A percentile compares a stretch with the other conserved stretches of the same genome.
Evolutionary conservation across 441 rosid genomes (phyloP).

Genomic region (Populus hybrid): DNA sequence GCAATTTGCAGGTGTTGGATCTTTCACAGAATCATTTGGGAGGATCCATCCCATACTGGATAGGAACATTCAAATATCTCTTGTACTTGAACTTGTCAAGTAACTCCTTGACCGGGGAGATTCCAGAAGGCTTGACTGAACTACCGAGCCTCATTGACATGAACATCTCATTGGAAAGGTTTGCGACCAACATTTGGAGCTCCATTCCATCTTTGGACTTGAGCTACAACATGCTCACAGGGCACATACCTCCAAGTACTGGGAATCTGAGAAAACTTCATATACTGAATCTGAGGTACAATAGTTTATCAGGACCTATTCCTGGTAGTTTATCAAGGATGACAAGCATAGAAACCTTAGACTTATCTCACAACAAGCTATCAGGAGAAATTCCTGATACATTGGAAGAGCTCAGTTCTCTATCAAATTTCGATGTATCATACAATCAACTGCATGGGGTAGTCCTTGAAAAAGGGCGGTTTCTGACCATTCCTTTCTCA

Average conservation of each 20-base stretch:
- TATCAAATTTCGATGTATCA: slow-evolving; percentile 60
- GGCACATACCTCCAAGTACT: too few relatives aligned
- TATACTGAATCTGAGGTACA: slow-evolving; percentile 44
- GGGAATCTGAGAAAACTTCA: slow-evolving; percentile 52
- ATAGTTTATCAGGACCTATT: slow-evolving; percentile 51
- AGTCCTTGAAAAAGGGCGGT: too few relatives aligned
- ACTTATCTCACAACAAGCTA: slow-evolving; percentile 52
- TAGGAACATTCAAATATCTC: slow-evolving; percentile 1
- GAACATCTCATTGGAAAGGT: slow-evolving; percentile 3
- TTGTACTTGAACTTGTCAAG: neutral
- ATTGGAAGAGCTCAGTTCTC: slow-evolving; percentile 44
- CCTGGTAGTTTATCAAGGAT: slow-evolving; percentile 58
- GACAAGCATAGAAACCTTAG: slow-evolving; percentile 60
- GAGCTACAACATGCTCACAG: slow-evolving; percentile 35
- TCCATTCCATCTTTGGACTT: slow-evolving; percentile 34
- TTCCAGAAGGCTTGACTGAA: slow-evolving; percentile 1
- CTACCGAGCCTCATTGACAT: neutral
- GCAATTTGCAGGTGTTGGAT: slow-evolving; percentile 4
- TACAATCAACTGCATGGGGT: slow-evolving; percentile 43
- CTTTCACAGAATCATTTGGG: neutral
- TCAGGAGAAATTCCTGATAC: slow-evolving; percentile 52
- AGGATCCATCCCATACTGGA: slow-evolving; percentile 3
- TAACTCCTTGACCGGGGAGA: slow-evolving; percentile 13
- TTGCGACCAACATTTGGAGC: slow-evolving; percentile 42
- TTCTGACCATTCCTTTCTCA: too few relatives aligned